These are phyloP conservation scores for Diaporthe sp. DNA, from an alignment of 2,329 filamentous ascomycete species.

Conservation along the genomic window DNA sequence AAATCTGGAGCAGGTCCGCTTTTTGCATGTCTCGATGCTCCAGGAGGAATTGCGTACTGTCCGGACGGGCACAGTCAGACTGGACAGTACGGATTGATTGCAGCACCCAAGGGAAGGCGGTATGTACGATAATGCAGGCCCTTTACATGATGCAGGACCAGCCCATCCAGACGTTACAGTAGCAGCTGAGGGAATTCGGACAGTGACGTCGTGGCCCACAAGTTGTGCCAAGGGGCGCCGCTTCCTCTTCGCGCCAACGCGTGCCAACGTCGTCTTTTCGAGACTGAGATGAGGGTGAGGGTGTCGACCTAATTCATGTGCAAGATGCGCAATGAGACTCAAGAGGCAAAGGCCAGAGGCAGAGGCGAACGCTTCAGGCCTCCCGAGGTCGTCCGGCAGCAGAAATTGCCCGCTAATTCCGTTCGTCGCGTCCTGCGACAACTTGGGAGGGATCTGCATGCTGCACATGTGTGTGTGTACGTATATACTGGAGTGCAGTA, in stretches of 20 bases:
- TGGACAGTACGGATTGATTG: background rate
- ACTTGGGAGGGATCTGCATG: slow-evolving; percentile 13
- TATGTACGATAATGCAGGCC: slow-evolving; percentile 25
- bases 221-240: slow-evolving; percentile 22
- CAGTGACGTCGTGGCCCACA: slow-evolving; percentile 33
- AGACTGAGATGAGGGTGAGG: slow-evolving; percentile 12
- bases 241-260: background rate
- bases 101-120: slow-evolving; percentile 26
- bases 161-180: slow-evolving; percentile 14
- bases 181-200: slow-evolving; percentile 22
- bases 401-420: slow-evolving; percentile 19
- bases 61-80: slow-evolving; percentile 16
- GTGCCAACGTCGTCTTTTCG: slow-evolving; percentile 1
- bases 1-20: slow-evolving; percentile 19
- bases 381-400: background rate
- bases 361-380: slow-evolving; percentile 1
- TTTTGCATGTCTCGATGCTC: slow-evolving; percentile 2
- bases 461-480: background rate
- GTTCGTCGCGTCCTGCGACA: background rate
- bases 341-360: background rate
- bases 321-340: slow-evolving; percentile 10
- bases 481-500: background rate
- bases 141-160: slow-evolving; percentile 13
- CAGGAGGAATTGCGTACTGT: slow-evolving; percentile 22
- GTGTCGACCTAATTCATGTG: slow-evolving; percentile 31